Percentiles rank a stretch among this genome's conserved stretches.
Conservation (phyloP, 1,284 basidiomycete species). For the Tilletia caries region DNA sequence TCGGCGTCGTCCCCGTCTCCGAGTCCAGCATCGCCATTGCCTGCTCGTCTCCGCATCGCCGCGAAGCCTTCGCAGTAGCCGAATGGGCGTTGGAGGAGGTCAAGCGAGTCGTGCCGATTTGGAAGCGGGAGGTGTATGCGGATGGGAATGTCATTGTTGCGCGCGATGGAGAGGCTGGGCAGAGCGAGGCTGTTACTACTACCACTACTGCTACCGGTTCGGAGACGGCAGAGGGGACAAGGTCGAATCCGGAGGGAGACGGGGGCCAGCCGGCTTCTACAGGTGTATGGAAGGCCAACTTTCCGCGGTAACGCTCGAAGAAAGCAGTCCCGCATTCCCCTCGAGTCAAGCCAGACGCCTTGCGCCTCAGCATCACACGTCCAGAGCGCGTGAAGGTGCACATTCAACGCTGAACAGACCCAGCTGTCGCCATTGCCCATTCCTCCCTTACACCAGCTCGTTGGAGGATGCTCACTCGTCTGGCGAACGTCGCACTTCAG, state of each 20-base stretch:
- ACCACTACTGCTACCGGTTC: not conserved
- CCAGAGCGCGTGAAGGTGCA: too few relatives aligned
- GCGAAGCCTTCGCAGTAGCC: slow-evolving; percentile 73
- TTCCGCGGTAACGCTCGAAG: not conserved
- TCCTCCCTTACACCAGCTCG: too few relatives aligned
- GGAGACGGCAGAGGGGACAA: not conserved
- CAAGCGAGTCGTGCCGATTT: slow-evolving; percentile 76
- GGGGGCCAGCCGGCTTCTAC: too few relatives aligned
- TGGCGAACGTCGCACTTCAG: too few relatives aligned
- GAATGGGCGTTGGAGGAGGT: slow-evolving; percentile 78
- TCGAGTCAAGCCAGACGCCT: too few relatives aligned
- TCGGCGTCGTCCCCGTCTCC: slow-evolving; percentile 73
- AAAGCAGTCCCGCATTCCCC: too few relatives aligned
- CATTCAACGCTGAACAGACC: too few relatives aligned
- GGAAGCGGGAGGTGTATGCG: slow-evolving; percentile 79
- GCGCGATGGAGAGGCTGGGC: not conserved
- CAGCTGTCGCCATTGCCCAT: too few relatives aligned
- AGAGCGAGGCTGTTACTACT: too few relatives aligned
- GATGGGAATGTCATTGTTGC: not conserved
- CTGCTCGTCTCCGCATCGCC: slow-evolving; percentile 78
- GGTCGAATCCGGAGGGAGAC: too few relatives aligned
- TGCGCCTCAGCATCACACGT: too few relatives aligned
- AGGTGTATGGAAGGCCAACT: slow-evolving; percentile 5
- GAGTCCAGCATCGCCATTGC: slow-evolving; percentile 79
- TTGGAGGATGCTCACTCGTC: too few relatives aligned